phyloP scores from a whole-genome alignment of 768 basidiomycete genomes.

The Scleroderma citrinum region DNA sequence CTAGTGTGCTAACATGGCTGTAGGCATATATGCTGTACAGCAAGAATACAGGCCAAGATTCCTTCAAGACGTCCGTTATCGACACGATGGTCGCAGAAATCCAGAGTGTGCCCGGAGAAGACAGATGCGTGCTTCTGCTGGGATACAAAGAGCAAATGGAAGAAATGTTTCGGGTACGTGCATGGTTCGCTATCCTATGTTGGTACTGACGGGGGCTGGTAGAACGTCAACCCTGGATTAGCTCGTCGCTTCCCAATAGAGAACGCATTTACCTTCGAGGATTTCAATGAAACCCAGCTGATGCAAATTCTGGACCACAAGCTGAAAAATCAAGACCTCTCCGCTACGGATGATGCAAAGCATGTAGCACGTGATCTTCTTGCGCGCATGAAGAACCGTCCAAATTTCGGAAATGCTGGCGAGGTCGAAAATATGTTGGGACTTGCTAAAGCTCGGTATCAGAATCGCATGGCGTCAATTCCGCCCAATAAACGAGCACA shows the following conservation, averaged over 20 bases:
- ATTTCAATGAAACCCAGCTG: constrained; percentile 53
- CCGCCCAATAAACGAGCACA: constrained; percentile 16
- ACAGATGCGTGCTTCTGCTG: constrained; percentile 58
- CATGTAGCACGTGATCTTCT: constrained; percentile 47
- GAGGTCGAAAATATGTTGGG: constrained; percentile 58
- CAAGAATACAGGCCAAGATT: constrained; percentile 34
- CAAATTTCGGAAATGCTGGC: constrained; percentile 63
- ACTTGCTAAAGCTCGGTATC: constrained; percentile 43
- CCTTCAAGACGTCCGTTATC: constrained; percentile 62
- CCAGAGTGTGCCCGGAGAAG: constrained; percentile 63
- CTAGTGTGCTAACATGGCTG: not conserved
- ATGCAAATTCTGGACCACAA: constrained; percentile 49
- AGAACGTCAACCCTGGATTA: constrained; percentile 70
- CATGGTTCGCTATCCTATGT: not conserved
- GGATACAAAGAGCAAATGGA: constrained; percentile 63
- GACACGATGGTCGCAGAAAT: constrained; percentile 74
- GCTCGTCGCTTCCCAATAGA: constrained; percentile 64
- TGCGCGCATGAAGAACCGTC: constrained; percentile 31
- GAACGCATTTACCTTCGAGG: constrained; percentile 62
- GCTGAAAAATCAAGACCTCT: constrained; percentile 51
- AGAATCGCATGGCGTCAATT: constrained; percentile 31
- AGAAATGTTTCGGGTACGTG: constrained; percentile 67
- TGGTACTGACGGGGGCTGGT: not conserved
- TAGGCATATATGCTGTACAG: constrained; percentile 67
- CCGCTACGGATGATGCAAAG: constrained; percentile 53